phyloP scores from a whole-genome alignment of 495 filamentous ascomycete genomes.

The Umbilicaria muhlenbergii region DNA sequence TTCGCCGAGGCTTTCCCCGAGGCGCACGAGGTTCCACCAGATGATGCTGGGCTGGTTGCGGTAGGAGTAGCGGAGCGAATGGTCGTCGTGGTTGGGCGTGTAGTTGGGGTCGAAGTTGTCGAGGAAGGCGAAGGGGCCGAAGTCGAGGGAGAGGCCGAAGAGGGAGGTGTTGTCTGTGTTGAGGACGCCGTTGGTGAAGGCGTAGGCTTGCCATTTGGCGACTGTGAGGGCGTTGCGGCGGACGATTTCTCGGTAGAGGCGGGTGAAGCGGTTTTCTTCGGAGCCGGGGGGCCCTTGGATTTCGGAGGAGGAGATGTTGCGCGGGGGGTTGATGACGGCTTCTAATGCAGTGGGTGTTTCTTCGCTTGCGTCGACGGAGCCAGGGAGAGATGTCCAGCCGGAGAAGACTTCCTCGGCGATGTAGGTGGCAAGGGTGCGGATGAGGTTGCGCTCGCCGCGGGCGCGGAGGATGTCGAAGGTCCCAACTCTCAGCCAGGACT shows the following conservation, averaged over 20 bases:
- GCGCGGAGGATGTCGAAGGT: constrained; percentile 82
- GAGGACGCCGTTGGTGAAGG: constrained; percentile 94
- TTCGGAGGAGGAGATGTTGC: constrained; percentile 36
- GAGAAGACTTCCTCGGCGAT: constrained; percentile 71
- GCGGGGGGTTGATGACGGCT: constrained; percentile 22
- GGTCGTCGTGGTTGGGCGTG: constrained; percentile 94
- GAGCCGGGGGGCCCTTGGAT: constrained; percentile 46
- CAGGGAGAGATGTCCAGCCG: constrained; percentile 69
- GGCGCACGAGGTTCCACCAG: constrained; percentile 95
- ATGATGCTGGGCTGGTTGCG: constrained; percentile 89
- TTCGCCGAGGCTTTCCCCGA: constrained; percentile 85
- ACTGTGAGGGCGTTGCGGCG: constrained; percentile 79
- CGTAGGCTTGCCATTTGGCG: constrained; percentile 91
- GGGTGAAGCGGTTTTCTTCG: constrained; percentile 71
- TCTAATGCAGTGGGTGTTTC: constrained; percentile 24
- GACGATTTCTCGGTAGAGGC: constrained; percentile 76
- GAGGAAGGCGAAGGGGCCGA: constrained; percentile 91
- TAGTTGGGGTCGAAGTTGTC: constrained; percentile 89
- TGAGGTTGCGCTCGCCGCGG: constrained; percentile 59
- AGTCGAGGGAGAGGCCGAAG: constrained; percentile 78
- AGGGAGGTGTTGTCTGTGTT: constrained; percentile 96
- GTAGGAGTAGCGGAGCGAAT: constrained; percentile 74
- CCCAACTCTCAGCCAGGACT: constrained; percentile 80
- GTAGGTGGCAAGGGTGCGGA: constrained; percentile 62
- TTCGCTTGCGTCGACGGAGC: constrained; percentile 25